Conservation (phyloP, 495 filamentous ascomycete species). For the Tuber borchii region DNA sequence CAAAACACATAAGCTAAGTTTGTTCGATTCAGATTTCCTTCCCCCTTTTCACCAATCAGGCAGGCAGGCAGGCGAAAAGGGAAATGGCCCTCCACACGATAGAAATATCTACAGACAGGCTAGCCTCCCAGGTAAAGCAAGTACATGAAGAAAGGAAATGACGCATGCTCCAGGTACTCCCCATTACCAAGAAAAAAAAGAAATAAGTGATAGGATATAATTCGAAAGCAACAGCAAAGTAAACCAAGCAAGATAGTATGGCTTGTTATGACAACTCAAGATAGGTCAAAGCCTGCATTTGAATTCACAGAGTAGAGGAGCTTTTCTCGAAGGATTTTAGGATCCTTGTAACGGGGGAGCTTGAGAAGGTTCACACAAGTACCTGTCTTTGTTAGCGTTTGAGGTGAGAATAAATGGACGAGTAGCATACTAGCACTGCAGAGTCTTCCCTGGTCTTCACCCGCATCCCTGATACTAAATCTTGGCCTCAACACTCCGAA, state of each 20-base stretch:
- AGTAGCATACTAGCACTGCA: constrained; percentile 68
- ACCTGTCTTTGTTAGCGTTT: constrained; percentile 22
- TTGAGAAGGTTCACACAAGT: constrained; percentile 97
- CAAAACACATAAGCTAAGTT: not conserved
- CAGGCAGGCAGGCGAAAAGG: not conserved
- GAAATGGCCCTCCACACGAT: not conserved
- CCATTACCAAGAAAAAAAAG: not conserved
- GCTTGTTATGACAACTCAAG: constrained; percentile 45
- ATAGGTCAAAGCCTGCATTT: constrained; percentile 92
- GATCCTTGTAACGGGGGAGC: constrained; percentile 70
- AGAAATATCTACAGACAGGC: not conserved
- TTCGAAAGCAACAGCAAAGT: constrained; percentile 1
- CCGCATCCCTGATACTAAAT: constrained; percentile 86
- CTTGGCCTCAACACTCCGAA: constrained; percentile 78
- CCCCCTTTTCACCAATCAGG: not conserved
- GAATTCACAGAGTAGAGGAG: constrained; percentile 85
- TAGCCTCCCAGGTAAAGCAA: not conserved
- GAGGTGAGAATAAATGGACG: not conserved
- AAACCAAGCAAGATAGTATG: not conserved
- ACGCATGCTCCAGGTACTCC: not conserved
- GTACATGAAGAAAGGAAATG: constrained; percentile 2
- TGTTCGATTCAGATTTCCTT: not conserved
- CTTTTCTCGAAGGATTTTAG: constrained; percentile 61
- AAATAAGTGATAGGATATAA: not conserved
- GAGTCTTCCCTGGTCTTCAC: constrained; percentile 67